phyloP scores from a whole-genome alignment of 345 rosid genomes.

The Excoecaria cochinchinensis region DNA sequence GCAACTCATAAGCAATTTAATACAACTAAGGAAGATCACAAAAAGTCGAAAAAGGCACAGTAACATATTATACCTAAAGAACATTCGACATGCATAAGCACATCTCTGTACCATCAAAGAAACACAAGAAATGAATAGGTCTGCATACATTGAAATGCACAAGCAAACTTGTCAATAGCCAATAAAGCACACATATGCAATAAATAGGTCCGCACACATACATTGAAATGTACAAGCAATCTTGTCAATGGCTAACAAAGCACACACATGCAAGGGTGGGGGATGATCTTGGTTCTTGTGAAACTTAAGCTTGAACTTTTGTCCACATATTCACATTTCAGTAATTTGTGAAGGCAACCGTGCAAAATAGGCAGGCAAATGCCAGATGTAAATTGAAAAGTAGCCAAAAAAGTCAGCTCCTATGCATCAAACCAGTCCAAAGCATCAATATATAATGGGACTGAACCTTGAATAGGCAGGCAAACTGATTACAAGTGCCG shows the following conservation, averaged over 20 bases:
- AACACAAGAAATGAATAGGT: not conserved
- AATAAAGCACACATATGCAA: not conserved
- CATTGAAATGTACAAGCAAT: not conserved
- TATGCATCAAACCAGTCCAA: too few species aligned
- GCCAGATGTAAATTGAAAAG: not conserved
- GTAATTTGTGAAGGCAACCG: not conserved
- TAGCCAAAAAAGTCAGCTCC: not conserved
- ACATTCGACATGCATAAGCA: not conserved
- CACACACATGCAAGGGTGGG: not conserved
- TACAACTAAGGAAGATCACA: not conserved
- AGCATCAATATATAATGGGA: too few species aligned
- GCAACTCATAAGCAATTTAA: constrained; percentile 7
- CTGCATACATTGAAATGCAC: not conserved
- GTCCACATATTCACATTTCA: not conserved
- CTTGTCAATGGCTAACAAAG: not conserved
- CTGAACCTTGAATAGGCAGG: not conserved
- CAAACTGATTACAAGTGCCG: not conserved
- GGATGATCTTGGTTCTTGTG: not conserved
- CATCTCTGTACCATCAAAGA: not conserved
- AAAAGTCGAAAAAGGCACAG: not conserved
- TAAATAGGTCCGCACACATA: not conserved
- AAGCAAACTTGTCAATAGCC: not conserved
- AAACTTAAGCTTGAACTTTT: not conserved
- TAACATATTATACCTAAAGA: not conserved
- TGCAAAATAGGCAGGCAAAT: not conserved